Base-by-base conservation (phyloP, 176 grass and related monocot species). In the Pharus latifolius region DNA sequence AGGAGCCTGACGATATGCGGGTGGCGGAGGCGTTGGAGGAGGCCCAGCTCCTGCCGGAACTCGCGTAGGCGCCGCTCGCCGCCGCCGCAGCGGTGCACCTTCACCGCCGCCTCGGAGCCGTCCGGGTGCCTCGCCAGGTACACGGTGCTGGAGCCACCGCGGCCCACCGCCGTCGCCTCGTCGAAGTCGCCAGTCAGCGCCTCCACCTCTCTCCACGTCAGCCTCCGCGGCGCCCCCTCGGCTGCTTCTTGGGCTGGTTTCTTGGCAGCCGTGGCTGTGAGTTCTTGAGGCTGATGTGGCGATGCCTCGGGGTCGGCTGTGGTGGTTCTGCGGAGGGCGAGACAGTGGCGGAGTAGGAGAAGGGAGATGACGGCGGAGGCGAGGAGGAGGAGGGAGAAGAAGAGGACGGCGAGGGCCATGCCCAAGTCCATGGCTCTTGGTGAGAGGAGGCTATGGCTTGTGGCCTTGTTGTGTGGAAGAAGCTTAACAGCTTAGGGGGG, bases 141-240 rank as follows among this genome's bases (percentile, higher is more conserved):
- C 11, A 97, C 93, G 22, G 34, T 52, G 80, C 93, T 92, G 65
- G 91, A 97, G 17, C 93, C 93, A 13, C 93, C 93, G 9, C 88
- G 70, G 5, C 86, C 93, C 10, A 97, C 84, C 55, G 90, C 93
- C 30, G 80, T 48, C 2, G 88, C 56, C 54, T 83, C 65, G 52
- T 83, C 80, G 85, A 92, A 91, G 23, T 77, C 78, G 43, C 70
- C 80, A 7, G 89, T 87, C 9, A 97, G 74, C 11, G 61, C 70
- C 80, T 87, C 77, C 43, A 97, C 69, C 80, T 97, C 89, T 6
- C 45, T 40, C 89, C 83, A 87, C 38, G 55, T 22, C 35, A 83
- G 67, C 50, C 67, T 67, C 27, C 78, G 64, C 17, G 91, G 75
- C 59, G 25, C 75, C 6, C 22, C 29, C 3, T 65, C 65, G 3